phyloP scores from a whole-genome alignment of 805 yeast species.

The Candida railenensis region DNA sequence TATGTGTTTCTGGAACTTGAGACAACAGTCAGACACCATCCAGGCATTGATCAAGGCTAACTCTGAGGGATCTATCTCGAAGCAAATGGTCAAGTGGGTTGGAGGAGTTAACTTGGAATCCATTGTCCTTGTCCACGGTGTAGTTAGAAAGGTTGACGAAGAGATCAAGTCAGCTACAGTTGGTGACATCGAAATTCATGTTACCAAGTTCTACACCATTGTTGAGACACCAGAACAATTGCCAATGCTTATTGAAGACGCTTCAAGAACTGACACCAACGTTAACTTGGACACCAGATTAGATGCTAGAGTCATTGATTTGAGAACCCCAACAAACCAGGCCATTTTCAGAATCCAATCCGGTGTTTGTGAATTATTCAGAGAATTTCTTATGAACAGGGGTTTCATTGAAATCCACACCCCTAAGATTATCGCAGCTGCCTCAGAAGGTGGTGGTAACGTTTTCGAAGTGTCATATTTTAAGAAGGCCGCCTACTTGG shows the following conservation, averaged over 20 bases:
- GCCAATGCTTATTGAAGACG: conserved; percentile 95
- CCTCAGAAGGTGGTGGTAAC: conserved; percentile 97
- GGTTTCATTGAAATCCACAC: conserved; percentile 91
- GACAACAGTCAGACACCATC: conserved; percentile 82
- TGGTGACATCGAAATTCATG: conserved; percentile 83
- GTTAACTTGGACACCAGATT: conserved; percentile 96
- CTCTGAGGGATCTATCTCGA: conserved; percentile 66
- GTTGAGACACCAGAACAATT: conserved; percentile 89
- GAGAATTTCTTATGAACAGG: conserved; percentile 72
- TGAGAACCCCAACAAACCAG: conserved; percentile 96
- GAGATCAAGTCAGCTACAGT: conserved; percentile 87
- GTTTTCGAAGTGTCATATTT: conserved; percentile 93
- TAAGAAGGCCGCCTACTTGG: conserved; percentile 88
- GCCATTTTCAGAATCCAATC: conserved; percentile 93
- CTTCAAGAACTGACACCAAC: conserved; percentile 87
- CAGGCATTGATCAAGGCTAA: conserved; percentile 84
- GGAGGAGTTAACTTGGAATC: conserved; percentile 83
- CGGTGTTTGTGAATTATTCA: conserved; percentile 83
- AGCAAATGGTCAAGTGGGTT: conserved; percentile 97
- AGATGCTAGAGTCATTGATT: conserved; percentile 92
- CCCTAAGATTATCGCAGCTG: conserved; percentile 92
- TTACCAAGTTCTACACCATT: conserved; percentile 70
- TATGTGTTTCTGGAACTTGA: conserved; percentile 82
- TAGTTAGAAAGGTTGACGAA: conserved; percentile 79
- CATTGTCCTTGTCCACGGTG: conserved; percentile 88